Evolutionary conservation across 1,284 basidiomycete genomes (phyloP).

Genomic region (Cryptococcus sp.): DNA sequence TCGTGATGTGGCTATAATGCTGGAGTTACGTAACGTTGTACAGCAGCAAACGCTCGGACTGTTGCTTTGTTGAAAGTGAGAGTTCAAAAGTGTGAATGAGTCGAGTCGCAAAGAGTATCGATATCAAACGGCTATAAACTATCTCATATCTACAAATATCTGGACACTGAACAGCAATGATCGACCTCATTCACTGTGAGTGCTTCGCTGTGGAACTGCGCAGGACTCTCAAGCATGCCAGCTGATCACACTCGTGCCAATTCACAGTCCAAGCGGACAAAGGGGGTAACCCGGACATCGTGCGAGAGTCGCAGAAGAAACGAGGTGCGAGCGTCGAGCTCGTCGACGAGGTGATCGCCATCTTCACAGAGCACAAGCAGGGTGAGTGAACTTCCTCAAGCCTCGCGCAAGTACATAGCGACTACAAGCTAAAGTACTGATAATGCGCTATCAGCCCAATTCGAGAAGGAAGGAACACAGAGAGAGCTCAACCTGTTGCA

Average conservation of each 20-base stretch:
- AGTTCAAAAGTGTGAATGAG: too few species aligned
- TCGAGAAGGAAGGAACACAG: constrained; percentile 72
- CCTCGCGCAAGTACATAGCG: too few species aligned
- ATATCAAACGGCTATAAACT: too few species aligned
- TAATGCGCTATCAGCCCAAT: constrained; percentile 66
- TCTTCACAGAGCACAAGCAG: constrained; percentile 69
- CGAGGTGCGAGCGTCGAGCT: constrained; percentile 84
- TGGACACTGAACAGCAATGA: constrained; percentile 34
- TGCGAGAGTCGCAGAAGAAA: constrained; percentile 89
- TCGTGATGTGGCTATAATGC: too few species aligned
- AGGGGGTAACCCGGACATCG: constrained; percentile 91
- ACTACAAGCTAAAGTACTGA: neutral
- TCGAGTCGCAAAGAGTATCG: too few species aligned
- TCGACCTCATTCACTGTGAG: constrained; percentile 52
- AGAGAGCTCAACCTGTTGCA: constrained; percentile 87
- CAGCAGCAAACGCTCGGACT: too few species aligned
- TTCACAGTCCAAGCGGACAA: constrained; percentile 61
- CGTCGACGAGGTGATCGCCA: constrained; percentile 88
- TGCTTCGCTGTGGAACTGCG: neutral
- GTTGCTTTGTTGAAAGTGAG: too few species aligned
- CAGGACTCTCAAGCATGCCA: neutral
- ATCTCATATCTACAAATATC: neutral
- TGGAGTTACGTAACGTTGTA: too few species aligned
- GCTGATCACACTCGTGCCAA: neutral
- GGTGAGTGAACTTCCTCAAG: constrained; percentile 66